phyloP scores from a whole-genome alignment of 2,329 filamentous ascomycete genomes.

The Hypocrella siamensis region DNA sequence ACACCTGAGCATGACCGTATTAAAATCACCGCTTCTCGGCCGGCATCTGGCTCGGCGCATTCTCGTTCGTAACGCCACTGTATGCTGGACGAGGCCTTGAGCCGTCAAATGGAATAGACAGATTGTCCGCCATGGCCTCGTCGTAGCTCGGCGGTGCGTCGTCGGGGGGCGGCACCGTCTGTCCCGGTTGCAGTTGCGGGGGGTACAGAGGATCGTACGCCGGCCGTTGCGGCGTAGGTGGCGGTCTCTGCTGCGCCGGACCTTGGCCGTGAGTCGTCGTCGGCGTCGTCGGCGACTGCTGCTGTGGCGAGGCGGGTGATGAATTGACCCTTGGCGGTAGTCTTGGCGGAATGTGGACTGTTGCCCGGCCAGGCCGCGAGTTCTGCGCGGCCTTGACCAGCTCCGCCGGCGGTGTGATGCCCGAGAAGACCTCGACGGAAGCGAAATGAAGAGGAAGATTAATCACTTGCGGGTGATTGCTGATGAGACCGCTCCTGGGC shows the following conservation, averaged over 20 bases:
- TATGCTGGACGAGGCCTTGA: slow-evolving; percentile 46
- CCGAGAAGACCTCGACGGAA: slow-evolving; percentile 65
- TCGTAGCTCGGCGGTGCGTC: slow-evolving; percentile 93
- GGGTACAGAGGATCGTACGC: slow-evolving; percentile 38
- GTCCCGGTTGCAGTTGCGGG: slow-evolving; percentile 33
- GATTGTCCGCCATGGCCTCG: slow-evolving; percentile 69
- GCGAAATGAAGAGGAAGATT: slow-evolving; percentile 66
- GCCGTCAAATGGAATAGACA: slow-evolving; percentile 54
- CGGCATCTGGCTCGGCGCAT: slow-evolving; percentile 36
- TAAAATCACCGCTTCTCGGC: slow-evolving; percentile 21
- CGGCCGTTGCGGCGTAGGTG: slow-evolving; percentile 12
- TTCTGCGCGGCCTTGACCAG: slow-evolving; percentile 46
- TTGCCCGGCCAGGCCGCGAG: slow-evolving; percentile 22
- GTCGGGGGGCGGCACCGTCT: slow-evolving; percentile 34
- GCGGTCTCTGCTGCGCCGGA: slow-evolving; percentile 1
- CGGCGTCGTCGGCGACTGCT: too few species aligned
- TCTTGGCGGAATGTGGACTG: slow-evolving; percentile 16
- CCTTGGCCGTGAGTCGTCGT: slow-evolving; percentile 4
- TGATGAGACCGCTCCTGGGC: slow-evolving; percentile 19
- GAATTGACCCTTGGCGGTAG: slow-evolving; percentile 20
- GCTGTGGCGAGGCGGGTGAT: slow-evolving; percentile 5
- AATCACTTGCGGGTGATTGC: slow-evolving; percentile 41
- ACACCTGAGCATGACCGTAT: too few species aligned
- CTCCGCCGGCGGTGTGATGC: slow-evolving; percentile 64
- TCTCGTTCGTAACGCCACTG: slow-evolving; percentile 46